Evolutionary conservation across 169 alveolate genomes (phyloP).

Genomic region (Sarcocystis neurona): DNA sequence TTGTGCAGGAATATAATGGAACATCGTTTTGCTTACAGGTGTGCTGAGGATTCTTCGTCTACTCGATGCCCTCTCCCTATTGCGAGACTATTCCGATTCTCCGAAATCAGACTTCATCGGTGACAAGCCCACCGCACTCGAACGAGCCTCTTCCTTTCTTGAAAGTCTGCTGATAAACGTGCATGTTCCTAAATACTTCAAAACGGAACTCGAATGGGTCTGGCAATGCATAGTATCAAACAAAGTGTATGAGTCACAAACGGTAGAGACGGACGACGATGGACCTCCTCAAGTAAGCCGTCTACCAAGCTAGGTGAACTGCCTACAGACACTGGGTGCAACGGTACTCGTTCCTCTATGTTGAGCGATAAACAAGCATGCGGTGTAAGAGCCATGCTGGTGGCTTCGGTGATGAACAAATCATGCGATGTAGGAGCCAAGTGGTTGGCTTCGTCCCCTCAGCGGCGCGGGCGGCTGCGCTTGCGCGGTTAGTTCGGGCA

Average conservation of each 20-base stretch:
- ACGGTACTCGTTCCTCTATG: too few relatives aligned
- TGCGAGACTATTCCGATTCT: slow-evolving; percentile 62
- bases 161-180: slow-evolving; percentile 69
- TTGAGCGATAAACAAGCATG: too few relatives aligned
- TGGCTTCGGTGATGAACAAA: too few relatives aligned
- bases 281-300: neutral
- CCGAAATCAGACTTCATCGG: neutral
- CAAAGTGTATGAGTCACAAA: slow-evolving; percentile 63
- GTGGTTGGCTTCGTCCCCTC: too few relatives aligned
- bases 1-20: too few relatives aligned
- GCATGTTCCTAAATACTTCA: slow-evolving; percentile 67
- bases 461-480: too few relatives aligned
- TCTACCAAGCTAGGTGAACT: neutral
- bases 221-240: slow-evolving; percentile 66
- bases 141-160: slow-evolving; percentile 47
- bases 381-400: too few relatives aligned
- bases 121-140: neutral
- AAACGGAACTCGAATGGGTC: slow-evolving; percentile 74
- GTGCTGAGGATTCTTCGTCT: slow-evolving; percentile 75
- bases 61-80: slow-evolving; percentile 71
- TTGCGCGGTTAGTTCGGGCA: too few relatives aligned
- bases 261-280: slow-evolving; percentile 9
- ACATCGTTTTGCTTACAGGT: slow-evolving; percentile 66
- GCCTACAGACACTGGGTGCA: neutral
- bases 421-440: too few relatives aligned